Conservation (phyloP, 768 basidiomycete genomes). For the Neoboletus subvelutipes region DNA sequence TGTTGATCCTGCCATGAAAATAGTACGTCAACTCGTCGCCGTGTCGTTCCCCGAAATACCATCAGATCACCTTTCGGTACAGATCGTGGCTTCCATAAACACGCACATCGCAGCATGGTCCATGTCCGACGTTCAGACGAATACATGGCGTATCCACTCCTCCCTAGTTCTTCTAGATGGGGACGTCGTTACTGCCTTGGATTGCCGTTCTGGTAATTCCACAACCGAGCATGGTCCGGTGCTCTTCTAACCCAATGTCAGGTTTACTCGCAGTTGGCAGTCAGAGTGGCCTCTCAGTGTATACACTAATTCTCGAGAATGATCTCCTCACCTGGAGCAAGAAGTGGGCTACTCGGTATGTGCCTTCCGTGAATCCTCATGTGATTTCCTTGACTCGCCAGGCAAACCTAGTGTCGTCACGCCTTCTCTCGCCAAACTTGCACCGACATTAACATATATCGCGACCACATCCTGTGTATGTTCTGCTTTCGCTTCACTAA, state of each 20-base stretch:
- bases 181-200: slow-evolving; percentile 57
- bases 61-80: slow-evolving; percentile 10
- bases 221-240: background rate
- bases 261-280: slow-evolving; percentile 76
- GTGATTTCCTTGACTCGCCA: slow-evolving; percentile 12
- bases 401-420: slow-evolving; percentile 42
- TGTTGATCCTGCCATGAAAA: slow-evolving; percentile 77
- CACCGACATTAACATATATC: slow-evolving; percentile 77
- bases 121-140: slow-evolving; percentile 61
- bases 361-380: slow-evolving; percentile 2
- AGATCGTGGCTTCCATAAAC: slow-evolving; percentile 76
- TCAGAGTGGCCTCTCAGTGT: slow-evolving; percentile 59
- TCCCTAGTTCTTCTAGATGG: slow-evolving; percentile 64
- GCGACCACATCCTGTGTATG: slow-evolving; percentile 61
- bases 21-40: slow-evolving; percentile 49
- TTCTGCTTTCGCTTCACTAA: slow-evolving; percentile 1
- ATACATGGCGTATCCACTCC: slow-evolving; percentile 79
- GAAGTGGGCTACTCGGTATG: slow-evolving; percentile 72
- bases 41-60: slow-evolving; percentile 6
- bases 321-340: slow-evolving; percentile 81
- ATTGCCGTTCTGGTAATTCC: slow-evolving; percentile 69
- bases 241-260: slow-evolving; percentile 37
- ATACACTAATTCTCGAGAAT: slow-evolving; percentile 76
- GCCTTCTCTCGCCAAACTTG: slow-evolving; percentile 57
- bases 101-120: slow-evolving; percentile 75